Percentiles rank a stretch among this genome's conserved stretches.
phyloP scores from a whole-genome alignment of 495 filamentous ascomycete genomes.

The Aspergillus cristatus region DNA sequence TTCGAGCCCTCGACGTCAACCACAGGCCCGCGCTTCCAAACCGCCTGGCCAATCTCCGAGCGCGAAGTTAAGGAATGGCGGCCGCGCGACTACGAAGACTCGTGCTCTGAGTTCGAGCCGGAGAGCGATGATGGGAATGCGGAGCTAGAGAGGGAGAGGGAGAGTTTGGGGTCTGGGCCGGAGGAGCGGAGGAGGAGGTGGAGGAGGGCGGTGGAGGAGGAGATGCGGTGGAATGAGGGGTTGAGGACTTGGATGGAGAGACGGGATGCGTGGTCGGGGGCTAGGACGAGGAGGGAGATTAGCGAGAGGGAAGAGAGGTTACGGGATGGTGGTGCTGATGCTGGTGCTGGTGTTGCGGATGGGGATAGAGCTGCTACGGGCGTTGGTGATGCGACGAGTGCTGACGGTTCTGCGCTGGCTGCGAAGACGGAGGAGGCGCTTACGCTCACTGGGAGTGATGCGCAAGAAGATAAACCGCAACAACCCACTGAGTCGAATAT shows the following conservation, averaged over 20 bases:
- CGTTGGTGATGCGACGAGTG: constrained; percentile 6
- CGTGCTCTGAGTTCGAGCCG: constrained; percentile 34
- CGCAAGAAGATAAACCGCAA: constrained; percentile 12
- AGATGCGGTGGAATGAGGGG: constrained; percentile 77
- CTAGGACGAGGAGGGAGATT: constrained; percentile 32
- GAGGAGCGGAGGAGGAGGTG: constrained; percentile 48
- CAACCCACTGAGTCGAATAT: constrained; percentile 23
- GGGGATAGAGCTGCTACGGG: constrained; percentile 4
- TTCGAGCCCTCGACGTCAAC: constrained; percentile 19
- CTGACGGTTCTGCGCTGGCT: constrained; percentile 15
- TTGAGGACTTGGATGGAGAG: constrained; percentile 63
- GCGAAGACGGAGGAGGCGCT: constrained; percentile 19
- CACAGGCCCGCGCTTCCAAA: constrained; percentile 7
- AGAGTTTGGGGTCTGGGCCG: too few species aligned
- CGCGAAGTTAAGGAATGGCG: constrained; percentile 33
- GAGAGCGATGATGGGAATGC: too few species aligned
- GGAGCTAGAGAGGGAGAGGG: too few species aligned
- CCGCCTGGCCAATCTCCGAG: constrained; percentile 15
- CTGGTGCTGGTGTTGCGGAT: constrained; percentile 2
- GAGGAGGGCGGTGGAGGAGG: constrained; percentile 52
- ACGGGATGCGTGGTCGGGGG: constrained; percentile 84
- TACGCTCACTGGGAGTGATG: constrained; percentile 6
- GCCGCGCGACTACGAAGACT: constrained; percentile 32
- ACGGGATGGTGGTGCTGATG: background rate
- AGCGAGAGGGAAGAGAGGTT: constrained; percentile 2